phyloP scores from a whole-genome alignment of 768 basidiomycete species.

The Coprinopsis sp. region DNA sequence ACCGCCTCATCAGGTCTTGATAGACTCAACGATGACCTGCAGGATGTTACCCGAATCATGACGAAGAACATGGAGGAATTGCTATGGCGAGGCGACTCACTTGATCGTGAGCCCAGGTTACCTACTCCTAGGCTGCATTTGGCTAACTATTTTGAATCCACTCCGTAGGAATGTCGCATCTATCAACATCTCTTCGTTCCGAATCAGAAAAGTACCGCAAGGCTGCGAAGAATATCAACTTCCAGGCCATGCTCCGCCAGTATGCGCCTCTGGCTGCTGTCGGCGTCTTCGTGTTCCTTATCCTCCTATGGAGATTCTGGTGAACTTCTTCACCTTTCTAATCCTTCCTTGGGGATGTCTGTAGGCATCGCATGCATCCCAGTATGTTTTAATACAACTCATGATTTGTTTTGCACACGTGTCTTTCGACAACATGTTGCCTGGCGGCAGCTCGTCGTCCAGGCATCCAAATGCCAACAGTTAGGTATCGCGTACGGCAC shows the following conservation, averaged over 20 bases:
- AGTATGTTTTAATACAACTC: too few species aligned
- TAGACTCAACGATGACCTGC: conserved; percentile 90
- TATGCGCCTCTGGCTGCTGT: conserved; percentile 91
- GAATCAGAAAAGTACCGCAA: conserved; percentile 98
- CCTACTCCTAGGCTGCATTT: background rate
- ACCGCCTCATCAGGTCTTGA: conserved; percentile 71
- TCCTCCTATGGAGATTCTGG: conserved; percentile 76
- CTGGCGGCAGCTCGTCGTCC: too few species aligned
- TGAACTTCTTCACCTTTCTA: conserved; percentile 19
- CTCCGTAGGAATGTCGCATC: conserved; percentile 90
- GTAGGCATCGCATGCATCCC: too few species aligned
- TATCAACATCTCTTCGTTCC: conserved; percentile 89
- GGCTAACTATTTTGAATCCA: background rate
- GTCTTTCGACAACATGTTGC: too few species aligned
- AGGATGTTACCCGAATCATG: conserved; percentile 99
- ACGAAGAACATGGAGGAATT: conserved; percentile 99
- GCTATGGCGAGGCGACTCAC: conserved; percentile 94
- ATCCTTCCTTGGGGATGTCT: too few species aligned
- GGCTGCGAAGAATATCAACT: conserved; percentile 90
- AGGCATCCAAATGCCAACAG: too few species aligned
- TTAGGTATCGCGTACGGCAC: too few species aligned
- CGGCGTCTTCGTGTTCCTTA: conserved; percentile 68
- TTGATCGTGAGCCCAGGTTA: conserved; percentile 75
- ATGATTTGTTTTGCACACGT: too few species aligned
- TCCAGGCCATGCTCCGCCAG: conserved; percentile 90